Base-by-base conservation (phyloP, 2,329 filamentous ascomycete genomes). In the Macrophomina tecta region DNA sequence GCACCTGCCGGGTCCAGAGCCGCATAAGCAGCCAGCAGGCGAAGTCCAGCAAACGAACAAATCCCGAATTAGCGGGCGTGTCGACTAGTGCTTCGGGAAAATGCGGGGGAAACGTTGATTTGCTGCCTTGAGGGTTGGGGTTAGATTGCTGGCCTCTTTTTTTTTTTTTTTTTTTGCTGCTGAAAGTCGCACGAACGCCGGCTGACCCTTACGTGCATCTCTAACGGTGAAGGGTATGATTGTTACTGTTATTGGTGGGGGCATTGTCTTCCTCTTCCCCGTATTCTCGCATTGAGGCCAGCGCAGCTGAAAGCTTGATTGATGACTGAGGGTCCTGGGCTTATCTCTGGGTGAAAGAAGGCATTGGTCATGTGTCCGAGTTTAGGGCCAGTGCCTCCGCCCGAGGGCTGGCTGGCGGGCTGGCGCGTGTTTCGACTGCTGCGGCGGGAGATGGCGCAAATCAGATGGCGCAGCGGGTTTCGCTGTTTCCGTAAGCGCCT, bases 101-200 rank as follows among this genome's bases (percentile, higher is more conserved):
- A 14, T 16, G 58, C 14, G 58, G 23, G 23, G 28, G 38, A 11
- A 36, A 8, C 12, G 42, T 28, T 62, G 58, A 62, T 62, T 62
- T 62, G 58, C 58, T 49, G 58, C 58, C 58, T 62, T 40, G 45
- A 62, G 58, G 56, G 58, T 62, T 49, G 58, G 58, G 58, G 58
- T 49, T 62, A 28, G 8, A 49, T 49, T 62, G 45, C 56, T 36
- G 40, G 49, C n/a, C n/a, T 49, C 23, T 45, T 45, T 5, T 23
- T 23, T 23, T 23, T n/a, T n/a, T n/a, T 45, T 45, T 5, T 45
- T 45, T 5, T 23, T 2, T 23, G 3, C 23, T 45, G 42, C 36
- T 45, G 42, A 45, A 45, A 45, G 9, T 45, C 14, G 42, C 42
- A 28, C 23, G 18, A 49, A 7, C 2, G 45, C 46, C n/a, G 53